Evolutionary conservation across 1,139 yeast species (phyloP), one percentile per base, ranked within the genome.

Genomic region (Kluyveromyces marxianus): DNA sequence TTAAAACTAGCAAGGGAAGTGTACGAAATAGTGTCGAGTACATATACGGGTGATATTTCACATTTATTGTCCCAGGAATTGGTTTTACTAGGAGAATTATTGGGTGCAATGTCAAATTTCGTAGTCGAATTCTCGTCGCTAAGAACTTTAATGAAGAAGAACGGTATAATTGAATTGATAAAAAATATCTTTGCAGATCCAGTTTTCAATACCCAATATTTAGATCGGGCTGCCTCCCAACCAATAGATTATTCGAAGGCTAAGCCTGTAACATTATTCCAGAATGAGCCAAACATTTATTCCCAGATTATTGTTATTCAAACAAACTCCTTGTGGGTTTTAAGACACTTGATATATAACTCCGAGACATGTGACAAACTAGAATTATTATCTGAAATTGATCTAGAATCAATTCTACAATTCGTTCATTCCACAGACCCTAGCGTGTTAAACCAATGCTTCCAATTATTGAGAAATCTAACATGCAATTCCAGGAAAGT

Each of bases 41-140:
- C 38, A 4, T 34, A 34, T n/a, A 5, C 5, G 14, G 37, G 26
- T 7, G 28, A 14, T 27, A 35, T 28, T 6, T 21, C 37, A 8
- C 54, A 51, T 5, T 59, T 62, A 42, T 44, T 53, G 36, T 45
- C 43, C 32, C 63, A 66, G 14, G 74, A 77, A 50, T 63, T 60
- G 21, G 59, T 58, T 37, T 52, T 74, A 36, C 67, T 75, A 48
- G 73, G 83, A 0, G 74, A 83, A 4, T 73, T 82, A 2, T 70
- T 86, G 60, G 87, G 94, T 2, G 75, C 81, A 3, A 66, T 86
- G 27, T 85, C 95, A 37, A 89, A 89, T 59, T 72, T 87, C 45
- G 79, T 86, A 7, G 72, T 88, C 30, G 96, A 88, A 52, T 88
- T 87, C 61, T 81, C 90, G 46, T 84, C 92, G 1, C 70, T 86